Base-by-base conservation (phyloP, 257 asterid species). In the Petunia axillaris region DNA sequence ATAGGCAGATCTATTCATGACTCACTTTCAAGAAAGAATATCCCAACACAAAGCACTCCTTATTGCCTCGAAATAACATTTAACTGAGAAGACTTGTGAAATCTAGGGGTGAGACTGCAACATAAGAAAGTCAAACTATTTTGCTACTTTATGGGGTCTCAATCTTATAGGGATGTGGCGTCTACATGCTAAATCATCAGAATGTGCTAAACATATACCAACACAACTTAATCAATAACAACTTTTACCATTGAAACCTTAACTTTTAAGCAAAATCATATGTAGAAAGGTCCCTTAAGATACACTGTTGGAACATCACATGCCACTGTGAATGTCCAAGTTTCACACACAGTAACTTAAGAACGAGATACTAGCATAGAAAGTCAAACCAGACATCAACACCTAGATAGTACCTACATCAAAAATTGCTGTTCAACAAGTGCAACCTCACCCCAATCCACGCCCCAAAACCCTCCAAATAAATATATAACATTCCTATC, bases 371-470 rank as follows among this genome's bases (percentile, higher is more conserved):
- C 77, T 50, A 25, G n/a, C 25, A 25, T 10, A 46, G 77, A 70
- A 48, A 48, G 25, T 25, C 5, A 48, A 70, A 46, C 25, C 77
- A 14, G 39, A 48, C 44, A 68, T 44, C 57, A 68, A 68, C 16
- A 9, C 57, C 76, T 16, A 8, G 40, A 68, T 8, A 71, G 11
- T 35, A 50, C 43, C 62, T 71, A 71, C 35, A 35, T 35, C 15
- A 50, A 44, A 71, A 35, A 71, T 48, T 50, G 44, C 62, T 44
- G 13, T 71, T 50, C 77, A 50, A 50, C 77, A 25, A 35, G 60
- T 50, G 62, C 52, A 71, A 48, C 60, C 35, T 71, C 77, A 50
- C 62, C 62, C 77, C 25, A 48, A 71, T 50, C 60, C 44, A 71
- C 5, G 10, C 44, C 60, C 60, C 77, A 50, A 50, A 71, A 35